These are phyloP conservation scores for Pythium utonaiense DNA, from an alignment of 352 stramenopile species.

Conservation along the genomic window DNA sequence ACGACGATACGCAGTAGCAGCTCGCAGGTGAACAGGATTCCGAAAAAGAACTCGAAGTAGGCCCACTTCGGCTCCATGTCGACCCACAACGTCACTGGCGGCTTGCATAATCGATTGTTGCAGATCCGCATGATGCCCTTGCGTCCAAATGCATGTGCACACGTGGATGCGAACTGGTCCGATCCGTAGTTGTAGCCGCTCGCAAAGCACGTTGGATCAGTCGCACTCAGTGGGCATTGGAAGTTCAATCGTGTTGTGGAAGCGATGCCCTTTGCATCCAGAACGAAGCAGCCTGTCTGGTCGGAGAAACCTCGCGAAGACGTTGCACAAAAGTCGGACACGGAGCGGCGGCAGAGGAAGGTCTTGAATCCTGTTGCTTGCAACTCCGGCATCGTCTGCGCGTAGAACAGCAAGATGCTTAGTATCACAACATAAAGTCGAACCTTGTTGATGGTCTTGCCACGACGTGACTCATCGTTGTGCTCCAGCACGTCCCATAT, in stretches of 20 bases:
- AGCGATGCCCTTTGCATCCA: slow-evolving; percentile 33
- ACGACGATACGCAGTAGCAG: slow-evolving; percentile 40
- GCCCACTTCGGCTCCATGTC: slow-evolving; percentile 76
- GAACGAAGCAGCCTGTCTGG: slow-evolving; percentile 41
- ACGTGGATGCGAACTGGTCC: slow-evolving; percentile 28
- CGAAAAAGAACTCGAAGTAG: slow-evolving; percentile 71
- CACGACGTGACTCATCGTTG: slow-evolving; percentile 26
- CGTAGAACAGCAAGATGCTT: slow-evolving; percentile 50
- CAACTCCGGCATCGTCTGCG: slow-evolving; percentile 48
- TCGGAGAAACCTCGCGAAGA: slow-evolving; percentile 16
- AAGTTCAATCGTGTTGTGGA: slow-evolving; percentile 37
- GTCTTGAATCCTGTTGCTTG: slow-evolving; percentile 40
- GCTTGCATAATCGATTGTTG: slow-evolving; percentile 48
- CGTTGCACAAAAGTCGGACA: slow-evolving; percentile 35
- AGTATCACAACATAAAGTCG: slow-evolving; percentile 35
- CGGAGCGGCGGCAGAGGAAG: slow-evolving; percentile 35
- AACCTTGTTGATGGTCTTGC: slow-evolving; percentile 26
- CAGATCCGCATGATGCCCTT: slow-evolving; percentile 17
- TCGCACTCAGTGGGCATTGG: slow-evolving; percentile 20
- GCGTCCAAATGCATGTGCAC: slow-evolving; percentile 31
- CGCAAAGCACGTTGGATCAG: slow-evolving; percentile 38
- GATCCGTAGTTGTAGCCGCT: slow-evolving; percentile 55
- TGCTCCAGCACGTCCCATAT: slow-evolving; percentile 52
- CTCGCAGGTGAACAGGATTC: slow-evolving; percentile 55
- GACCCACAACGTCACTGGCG: slow-evolving; percentile 28